Conservation (phyloP, 352 stramenopile genomes). For the Peronospora tabacina region DNA sequence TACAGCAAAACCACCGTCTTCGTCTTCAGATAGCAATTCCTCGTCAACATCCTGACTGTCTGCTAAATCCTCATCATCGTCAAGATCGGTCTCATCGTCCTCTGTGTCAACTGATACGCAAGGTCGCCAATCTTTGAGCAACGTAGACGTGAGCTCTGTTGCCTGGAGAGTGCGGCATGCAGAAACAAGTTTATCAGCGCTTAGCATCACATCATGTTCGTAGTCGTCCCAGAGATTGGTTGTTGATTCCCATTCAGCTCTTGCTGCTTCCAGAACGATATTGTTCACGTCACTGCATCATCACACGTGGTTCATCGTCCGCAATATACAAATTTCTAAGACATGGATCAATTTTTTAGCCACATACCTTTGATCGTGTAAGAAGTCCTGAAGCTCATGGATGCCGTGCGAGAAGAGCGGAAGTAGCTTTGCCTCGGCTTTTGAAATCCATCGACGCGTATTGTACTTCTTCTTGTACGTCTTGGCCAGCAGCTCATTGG, state of each 20-base stretch:
- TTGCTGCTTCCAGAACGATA: slow-evolving; percentile 22
- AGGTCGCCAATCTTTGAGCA: slow-evolving; percentile 31
- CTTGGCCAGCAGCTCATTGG: slow-evolving; percentile 46
- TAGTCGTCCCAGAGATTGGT: slow-evolving; percentile 13
- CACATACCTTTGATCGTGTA: slow-evolving; percentile 43
- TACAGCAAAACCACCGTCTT: slow-evolving; percentile 30
- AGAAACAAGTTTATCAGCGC: slow-evolving; percentile 27
- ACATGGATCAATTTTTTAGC: background rate
- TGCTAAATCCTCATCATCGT: slow-evolving; percentile 31
- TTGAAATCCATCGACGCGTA: slow-evolving; percentile 51
- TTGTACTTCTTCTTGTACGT: slow-evolving; percentile 49
- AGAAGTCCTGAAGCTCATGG: slow-evolving; percentile 53
- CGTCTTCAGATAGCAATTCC: slow-evolving; percentile 31
- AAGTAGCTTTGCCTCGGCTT: slow-evolving; percentile 47
- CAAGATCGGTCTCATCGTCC: slow-evolving; percentile 27
- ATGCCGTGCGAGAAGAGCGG: slow-evolving; percentile 58
- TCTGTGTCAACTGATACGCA: slow-evolving; percentile 18
- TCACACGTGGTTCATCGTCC: background rate
- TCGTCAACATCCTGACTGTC: slow-evolving; percentile 24
- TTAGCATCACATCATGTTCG: slow-evolving; percentile 27
- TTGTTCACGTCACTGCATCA: slow-evolving; percentile 26
- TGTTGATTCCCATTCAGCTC: slow-evolving; percentile 12
- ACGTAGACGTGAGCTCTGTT: slow-evolving; percentile 18
- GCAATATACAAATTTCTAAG: background rate
- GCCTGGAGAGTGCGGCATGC: slow-evolving; percentile 26